Conservation (phyloP, 805 yeast species). For the Barnettozyma siamensis region DNA sequence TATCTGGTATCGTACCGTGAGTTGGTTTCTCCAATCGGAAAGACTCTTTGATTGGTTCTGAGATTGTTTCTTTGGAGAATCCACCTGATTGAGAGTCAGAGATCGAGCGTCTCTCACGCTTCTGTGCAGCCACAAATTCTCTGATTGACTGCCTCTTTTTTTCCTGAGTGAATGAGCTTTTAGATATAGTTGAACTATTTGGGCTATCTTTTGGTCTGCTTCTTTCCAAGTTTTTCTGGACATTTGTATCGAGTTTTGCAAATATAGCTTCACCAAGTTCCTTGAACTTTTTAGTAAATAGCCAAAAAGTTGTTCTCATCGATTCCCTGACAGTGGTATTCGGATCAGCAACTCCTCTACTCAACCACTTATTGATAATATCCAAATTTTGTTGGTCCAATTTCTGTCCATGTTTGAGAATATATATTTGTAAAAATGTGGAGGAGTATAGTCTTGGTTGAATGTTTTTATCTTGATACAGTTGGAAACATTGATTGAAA, state of each 20-base stretch:
- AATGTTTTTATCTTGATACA: conserved; percentile 63
- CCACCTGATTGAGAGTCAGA: conserved; percentile 30
- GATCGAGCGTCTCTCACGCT: conserved; percentile 35
- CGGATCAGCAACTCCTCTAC: conserved; percentile 69
- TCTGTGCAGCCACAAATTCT: conserved; percentile 41
- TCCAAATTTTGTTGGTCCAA: conserved; percentile 31
- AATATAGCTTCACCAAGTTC: conserved; percentile 35
- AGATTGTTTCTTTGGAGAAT: neutral
- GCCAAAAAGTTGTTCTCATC: conserved; percentile 74
- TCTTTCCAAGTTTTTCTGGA: conserved; percentile 56
- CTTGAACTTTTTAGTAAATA: conserved; percentile 50
- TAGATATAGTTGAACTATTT: conserved; percentile 9
- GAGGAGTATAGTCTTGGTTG: conserved; percentile 68
- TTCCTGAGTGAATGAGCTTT: conserved; percentile 8
- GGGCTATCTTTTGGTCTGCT: conserved; percentile 40
- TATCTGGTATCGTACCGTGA: conserved; percentile 6
- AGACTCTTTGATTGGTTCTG: conserved; percentile 5
- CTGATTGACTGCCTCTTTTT: conserved; percentile 41
- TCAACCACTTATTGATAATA: conserved; percentile 42
- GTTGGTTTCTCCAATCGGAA: neutral
- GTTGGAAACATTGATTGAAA: conserved; percentile 41
- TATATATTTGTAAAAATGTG: conserved; percentile 59
- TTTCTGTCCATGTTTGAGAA: conserved; percentile 44
- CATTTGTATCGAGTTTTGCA: conserved; percentile 26
- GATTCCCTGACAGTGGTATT: conserved; percentile 73